Percentiles rank a stretch among this genome's conserved stretches.
Conservation (phyloP, 1,284 basidiomycete species). For the Ganoderma boninense region DNA sequence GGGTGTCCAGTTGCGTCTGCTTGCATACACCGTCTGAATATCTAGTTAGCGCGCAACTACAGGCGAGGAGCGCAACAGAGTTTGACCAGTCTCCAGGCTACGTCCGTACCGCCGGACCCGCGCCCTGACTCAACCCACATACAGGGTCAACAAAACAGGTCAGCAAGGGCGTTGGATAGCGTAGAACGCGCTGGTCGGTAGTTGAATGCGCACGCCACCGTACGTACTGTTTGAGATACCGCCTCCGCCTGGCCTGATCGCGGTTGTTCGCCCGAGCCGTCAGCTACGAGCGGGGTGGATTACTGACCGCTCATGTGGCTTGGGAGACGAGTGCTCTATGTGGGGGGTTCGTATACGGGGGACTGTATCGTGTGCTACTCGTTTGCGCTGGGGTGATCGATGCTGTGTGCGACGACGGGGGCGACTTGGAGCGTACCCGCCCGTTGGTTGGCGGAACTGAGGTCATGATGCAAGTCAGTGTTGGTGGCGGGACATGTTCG, state of each 20-base stretch:
- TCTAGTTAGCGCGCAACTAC: not conserved
- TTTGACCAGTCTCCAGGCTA: not conserved
- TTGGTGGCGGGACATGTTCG: not conserved
- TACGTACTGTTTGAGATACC: slow-evolving; percentile 2
- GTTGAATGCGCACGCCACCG: slow-evolving; percentile 3
- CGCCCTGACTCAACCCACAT: not conserved
- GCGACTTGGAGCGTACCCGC: not conserved
- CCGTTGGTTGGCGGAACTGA: slow-evolving; percentile 10
- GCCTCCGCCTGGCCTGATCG: slow-evolving; percentile 12
- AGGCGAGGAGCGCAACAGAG: not conserved
- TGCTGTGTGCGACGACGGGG: not conserved
- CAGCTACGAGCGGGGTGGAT: slow-evolving; percentile 3
- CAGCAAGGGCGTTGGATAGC: not conserved
- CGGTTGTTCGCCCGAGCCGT: slow-evolving; percentile 9
- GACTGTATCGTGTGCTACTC: not conserved
- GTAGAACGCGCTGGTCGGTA: not conserved
- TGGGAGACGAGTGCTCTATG: not conserved
- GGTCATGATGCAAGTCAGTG: slow-evolving; percentile 3
- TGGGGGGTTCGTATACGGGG: not conserved
- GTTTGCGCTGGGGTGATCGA: not conserved
- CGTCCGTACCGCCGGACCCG: not conserved
- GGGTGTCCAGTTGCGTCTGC: slow-evolving; percentile 1
- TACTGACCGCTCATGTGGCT: slow-evolving; percentile 17
- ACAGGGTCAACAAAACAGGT: not conserved
- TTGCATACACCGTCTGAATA: not conserved